phyloP scores from a whole-genome alignment of 208 protist species.

The Angomonas ambiguus region DNA sequence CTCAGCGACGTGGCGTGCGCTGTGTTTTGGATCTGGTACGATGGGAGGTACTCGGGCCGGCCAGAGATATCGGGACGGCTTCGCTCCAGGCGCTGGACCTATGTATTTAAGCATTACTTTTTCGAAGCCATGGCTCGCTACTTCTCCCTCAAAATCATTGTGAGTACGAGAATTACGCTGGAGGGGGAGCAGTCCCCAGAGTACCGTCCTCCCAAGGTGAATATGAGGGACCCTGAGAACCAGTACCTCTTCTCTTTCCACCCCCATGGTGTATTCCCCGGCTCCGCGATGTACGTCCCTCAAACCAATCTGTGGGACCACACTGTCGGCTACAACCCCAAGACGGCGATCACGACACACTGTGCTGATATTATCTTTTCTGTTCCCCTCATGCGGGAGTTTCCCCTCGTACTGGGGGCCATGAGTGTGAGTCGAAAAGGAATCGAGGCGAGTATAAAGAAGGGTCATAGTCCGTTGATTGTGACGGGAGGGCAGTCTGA shows the following conservation, averaged over 20 bases:
- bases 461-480: conserved; percentile 49
- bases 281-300: conserved; percentile 26
- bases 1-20: conserved; percentile 34
- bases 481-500: conserved; percentile 76
- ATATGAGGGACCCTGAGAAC: conserved; percentile 46
- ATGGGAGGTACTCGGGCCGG: conserved; percentile 37
- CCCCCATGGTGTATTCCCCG: conserved; percentile 76
- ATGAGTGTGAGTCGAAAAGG: conserved; percentile 39
- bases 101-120: conserved; percentile 52
- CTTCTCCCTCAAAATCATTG: conserved; percentile 48
- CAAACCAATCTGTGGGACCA: conserved; percentile 37
- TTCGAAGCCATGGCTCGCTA: conserved; percentile 52
- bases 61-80: conserved; percentile 60
- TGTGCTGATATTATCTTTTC: conserved; percentile 60
- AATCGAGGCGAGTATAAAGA: conserved; percentile 37
- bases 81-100: conserved; percentile 17
- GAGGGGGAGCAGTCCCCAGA: conserved; percentile 14
- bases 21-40: conserved; percentile 70
- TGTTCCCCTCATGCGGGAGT: conserved; percentile 61
- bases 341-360: conserved; percentile 42
- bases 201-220: conserved; percentile 17
- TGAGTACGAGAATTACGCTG: conserved; percentile 19
- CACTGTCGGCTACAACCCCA: conserved; percentile 25
- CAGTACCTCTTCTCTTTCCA: conserved; percentile 75
- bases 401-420: conserved; percentile 31